These are phyloP conservation scores for Symbiodinium pilosum DNA, from an alignment of 73 alveolate genomes.

Conservation along the genomic window DNA sequence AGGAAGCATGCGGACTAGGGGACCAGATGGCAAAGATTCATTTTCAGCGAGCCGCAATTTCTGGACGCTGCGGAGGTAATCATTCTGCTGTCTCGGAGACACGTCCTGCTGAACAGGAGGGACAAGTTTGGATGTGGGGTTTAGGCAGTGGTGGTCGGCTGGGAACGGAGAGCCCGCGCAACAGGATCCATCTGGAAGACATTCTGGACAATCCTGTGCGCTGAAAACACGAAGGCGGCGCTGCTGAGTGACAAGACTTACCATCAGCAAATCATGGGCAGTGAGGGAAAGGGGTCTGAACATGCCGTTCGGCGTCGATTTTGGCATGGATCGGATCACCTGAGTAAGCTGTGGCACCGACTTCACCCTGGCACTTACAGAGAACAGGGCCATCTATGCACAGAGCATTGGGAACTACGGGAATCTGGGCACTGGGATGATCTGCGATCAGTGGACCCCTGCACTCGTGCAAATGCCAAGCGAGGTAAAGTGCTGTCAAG, in stretches of 20 bases:
- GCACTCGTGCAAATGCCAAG: constrained; percentile 54
- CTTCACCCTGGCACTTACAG: constrained; percentile 70
- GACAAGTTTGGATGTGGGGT: constrained; percentile 59
- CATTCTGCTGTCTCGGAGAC: constrained; percentile 9
- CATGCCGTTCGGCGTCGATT: constrained; percentile 10
- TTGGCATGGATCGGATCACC: neutral
- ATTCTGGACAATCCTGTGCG: neutral
- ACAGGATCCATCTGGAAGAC: neutral
- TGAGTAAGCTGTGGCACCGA: constrained; percentile 76
- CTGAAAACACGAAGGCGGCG: neutral
- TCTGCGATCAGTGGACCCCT: constrained; percentile 42
- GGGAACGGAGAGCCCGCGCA: constrained; percentile 20
- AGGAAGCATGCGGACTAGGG: constrained; percentile 87
- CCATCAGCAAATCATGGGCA: constrained; percentile 7
- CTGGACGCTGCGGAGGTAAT: constrained; percentile 64
- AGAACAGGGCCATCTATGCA: constrained; percentile 48
- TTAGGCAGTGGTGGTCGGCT: constrained; percentile 53
- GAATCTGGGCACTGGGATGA: constrained; percentile 66
- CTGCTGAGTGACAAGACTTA: neutral
- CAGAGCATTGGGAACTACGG: constrained; percentile 92
- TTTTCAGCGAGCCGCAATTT: no score
- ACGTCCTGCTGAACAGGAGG: constrained; percentile 46
- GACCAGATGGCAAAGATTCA: no score
- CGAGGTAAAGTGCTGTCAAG: constrained; percentile 46
- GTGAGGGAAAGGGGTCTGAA: constrained; percentile 30